Evolutionary conservation across 2,329 filamentous ascomycete genomes (phyloP), one percentile per base, ranked within the genome.

Genomic region (Aspergillus persii): DNA sequence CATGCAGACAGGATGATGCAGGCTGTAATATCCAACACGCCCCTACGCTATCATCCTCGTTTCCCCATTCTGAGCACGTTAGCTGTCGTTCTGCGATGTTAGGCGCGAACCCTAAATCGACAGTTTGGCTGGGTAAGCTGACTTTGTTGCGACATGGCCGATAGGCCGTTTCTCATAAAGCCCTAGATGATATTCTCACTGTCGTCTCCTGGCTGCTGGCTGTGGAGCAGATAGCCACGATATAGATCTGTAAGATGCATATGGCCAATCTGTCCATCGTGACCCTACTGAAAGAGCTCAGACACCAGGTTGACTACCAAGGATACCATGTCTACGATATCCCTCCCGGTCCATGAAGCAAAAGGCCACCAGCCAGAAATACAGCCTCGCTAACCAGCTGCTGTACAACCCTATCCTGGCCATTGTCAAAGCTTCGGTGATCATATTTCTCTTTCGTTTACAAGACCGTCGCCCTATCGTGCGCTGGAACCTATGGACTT

Each of bases 331-430:
- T 47, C 5, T 60, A 58, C 57, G 68, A 71, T 30, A 56, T 70
- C 2, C 70, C 69, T 41, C 36, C 15, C 36, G n/a, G 36, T 41
- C 36, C 36, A 41, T 41, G 12, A 15, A 41, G 15, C 12, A 41
- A 12, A 41, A 41, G 15, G 6, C n/a, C 15, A 41, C 36, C 36
- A 11, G 36, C 15, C 36, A 41, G 15, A 41, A 41, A n/a, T 41
- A 41, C 15, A 41, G n/a, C n/a, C 36, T 63, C 18, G 69, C 64
- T 23, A 71, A 69, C 44, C 69, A 72, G 50, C 54, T 72, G 3
- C 26, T 73, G 29, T 74, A 73, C 59, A 72, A 70, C 47, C 67
- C 71, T 8, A 63, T 65, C 18, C 60, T 74, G 31, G 66, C 71
- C 3, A 52, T 72, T 27, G 61, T 73, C 12, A 74, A 74, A 54